Conservation (phyloP, 1,284 basidiomycete species). For the Irpex sp. region DNA sequence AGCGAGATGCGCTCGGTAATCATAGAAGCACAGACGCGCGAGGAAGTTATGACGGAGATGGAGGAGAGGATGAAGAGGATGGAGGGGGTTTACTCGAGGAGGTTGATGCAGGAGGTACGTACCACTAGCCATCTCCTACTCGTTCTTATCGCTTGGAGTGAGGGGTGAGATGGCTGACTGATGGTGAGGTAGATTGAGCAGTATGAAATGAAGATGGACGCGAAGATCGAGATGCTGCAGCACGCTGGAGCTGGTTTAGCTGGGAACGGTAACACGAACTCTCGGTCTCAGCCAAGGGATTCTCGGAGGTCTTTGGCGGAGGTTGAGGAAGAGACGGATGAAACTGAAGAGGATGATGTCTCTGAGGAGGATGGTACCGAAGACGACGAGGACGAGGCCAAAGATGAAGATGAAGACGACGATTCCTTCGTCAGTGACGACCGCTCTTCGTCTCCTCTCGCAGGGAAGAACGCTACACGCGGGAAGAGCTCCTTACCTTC, state of each 20-base stretch:
- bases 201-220: constrained; percentile 82
- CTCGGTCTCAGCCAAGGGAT: not conserved
- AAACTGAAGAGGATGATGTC: constrained; percentile 11
- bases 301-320: constrained; percentile 3
- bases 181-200: constrained; percentile 51
- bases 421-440: constrained; percentile 19
- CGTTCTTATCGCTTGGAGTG: too few relatives aligned
- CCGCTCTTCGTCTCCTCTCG: constrained; percentile 7
- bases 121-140: not conserved
- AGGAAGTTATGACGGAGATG: constrained; percentile 90
- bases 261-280: too few relatives aligned
- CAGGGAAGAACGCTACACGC: not conserved
- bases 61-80: constrained; percentile 78
- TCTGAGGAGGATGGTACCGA: not conserved
- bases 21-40: constrained; percentile 84
- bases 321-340: constrained; percentile 5
- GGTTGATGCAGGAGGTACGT: constrained; percentile 64
- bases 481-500: not conserved
- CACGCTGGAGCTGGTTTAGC: constrained; percentile 52
- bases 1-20: constrained; percentile 83
- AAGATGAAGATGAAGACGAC: constrained; percentile 16
- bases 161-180: too few relatives aligned
- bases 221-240: constrained; percentile 90
- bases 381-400: too few relatives aligned
- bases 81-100: constrained; percentile 70